Evolutionary conservation across 2,329 filamentous ascomycete genomes (phyloP).

Genomic region (Phialemonium atrogriseum): DNA sequence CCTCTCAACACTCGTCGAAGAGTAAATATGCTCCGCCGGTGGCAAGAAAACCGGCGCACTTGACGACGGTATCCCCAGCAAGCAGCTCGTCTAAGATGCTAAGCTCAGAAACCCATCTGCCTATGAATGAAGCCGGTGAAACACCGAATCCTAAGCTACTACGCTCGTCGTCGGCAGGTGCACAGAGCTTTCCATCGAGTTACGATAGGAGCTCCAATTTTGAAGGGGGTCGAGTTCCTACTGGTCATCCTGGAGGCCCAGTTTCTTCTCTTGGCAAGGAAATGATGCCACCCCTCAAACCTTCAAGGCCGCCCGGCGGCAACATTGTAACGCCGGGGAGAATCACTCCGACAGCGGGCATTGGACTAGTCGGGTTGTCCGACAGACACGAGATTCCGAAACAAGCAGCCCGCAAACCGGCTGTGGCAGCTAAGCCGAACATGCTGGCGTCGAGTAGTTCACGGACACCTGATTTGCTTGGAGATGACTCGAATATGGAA

Average conservation of each 20-base stretch:
- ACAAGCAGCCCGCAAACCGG: slow-evolving; percentile 13
- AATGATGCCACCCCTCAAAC: background rate
- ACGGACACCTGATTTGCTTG: slow-evolving; percentile 35
- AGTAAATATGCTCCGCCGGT: slow-evolving; percentile 45
- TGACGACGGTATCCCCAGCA: slow-evolving; percentile 26
- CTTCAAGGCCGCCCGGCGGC: background rate
- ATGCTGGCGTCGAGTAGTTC: slow-evolving; percentile 22
- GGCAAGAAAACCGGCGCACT: slow-evolving; percentile 55
- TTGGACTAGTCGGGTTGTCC: background rate
- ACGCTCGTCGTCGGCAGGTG: background rate
- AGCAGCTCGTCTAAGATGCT: slow-evolving; percentile 12
- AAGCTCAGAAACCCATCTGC: slow-evolving; percentile 7
- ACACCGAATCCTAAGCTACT: background rate
- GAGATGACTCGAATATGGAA: slow-evolving; percentile 33
- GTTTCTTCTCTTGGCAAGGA: too few relatives aligned
- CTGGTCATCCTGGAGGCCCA: too few relatives aligned
- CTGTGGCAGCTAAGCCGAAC: slow-evolving; percentile 13
- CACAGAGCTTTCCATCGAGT: too few relatives aligned
- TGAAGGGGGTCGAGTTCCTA: too few relatives aligned
- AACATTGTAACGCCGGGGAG: background rate
- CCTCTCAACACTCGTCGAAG: slow-evolving; percentile 28
- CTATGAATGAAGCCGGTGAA: too few relatives aligned
- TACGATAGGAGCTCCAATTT: too few relatives aligned
- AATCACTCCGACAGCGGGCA: background rate
- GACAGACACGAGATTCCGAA: background rate